Base-by-base conservation (phyloP, 2,329 filamentous ascomycete species). In the Pestalotiopsis sp. region DNA sequence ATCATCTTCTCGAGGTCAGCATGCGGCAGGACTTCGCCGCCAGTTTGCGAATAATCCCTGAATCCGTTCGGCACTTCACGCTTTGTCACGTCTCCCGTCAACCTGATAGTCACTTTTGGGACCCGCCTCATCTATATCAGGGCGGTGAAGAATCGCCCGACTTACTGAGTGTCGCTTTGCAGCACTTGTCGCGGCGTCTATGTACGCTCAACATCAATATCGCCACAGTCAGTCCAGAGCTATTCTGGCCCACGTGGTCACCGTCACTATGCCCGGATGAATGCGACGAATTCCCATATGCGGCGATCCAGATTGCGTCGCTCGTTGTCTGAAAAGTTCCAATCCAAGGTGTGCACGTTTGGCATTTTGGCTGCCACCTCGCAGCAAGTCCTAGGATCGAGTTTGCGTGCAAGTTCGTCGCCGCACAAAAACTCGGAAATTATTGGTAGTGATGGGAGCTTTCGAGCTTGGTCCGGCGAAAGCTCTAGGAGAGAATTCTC, bases 1-100 rank as follows among this genome's bases (percentile, higher is more conserved):
- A 27, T n/a, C 7, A 64, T 9, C 12, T 64, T 45, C n/a, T 49
- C 38, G 23, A 64, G 61, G n/a, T 41, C n/a, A 20, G 23, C 27
- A 63, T 63, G 60, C 60, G 60, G n/a, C 31, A 63, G 25, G 61
- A 49, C 20, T 64, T 64, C 25, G 38, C 38, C 36, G n/a, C 36
- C 3, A 14, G 61, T 41, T 27, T 64, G 36, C 36, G 13, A 1
- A 27, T 13, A 17, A 41, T 64, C 45, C 61, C 61, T 25, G n/a
- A 27, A 6, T 45, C 36, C 9, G 61, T 64, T 45, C 61, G 61
- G 20, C 61, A 64, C 38, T 45, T 64, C 11, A 49, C 61, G 7
- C 61, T 64, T 11, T 14, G 23, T 4, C 39, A 45, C 23, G 38
- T 20, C n/a, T 6, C 2, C 3, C n/a, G 17, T 20, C 36, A 11